Conservation (phyloP, 164 flowering plant genomes). For the Stephania japonica region DNA sequence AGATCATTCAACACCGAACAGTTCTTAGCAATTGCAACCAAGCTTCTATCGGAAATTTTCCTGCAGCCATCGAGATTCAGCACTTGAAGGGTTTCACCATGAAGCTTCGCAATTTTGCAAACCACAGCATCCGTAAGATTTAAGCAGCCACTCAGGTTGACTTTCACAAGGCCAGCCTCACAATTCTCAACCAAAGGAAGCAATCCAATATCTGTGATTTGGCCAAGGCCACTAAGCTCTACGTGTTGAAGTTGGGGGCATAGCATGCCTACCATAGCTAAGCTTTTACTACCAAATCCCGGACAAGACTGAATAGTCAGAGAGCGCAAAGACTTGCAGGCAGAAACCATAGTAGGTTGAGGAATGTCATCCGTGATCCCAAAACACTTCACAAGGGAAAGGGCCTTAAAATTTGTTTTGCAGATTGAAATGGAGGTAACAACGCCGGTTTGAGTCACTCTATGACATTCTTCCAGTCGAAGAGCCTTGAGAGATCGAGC, state of each 20-base stretch:
- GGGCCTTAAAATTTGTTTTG: conserved; percentile 46
- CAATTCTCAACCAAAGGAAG: conserved; percentile 38
- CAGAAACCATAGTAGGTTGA: conserved; percentile 24
- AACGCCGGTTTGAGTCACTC: conserved; percentile 58
- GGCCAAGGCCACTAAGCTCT: conserved; percentile 43
- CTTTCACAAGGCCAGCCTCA: conserved; percentile 46
- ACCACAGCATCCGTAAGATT: conserved; percentile 53
- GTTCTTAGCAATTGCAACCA: conserved; percentile 48
- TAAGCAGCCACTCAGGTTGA: conserved; percentile 47
- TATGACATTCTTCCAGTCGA: conserved; percentile 70
- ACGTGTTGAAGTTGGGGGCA: conserved; percentile 57
- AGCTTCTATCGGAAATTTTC: conserved; percentile 46
- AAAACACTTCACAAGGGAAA: conserved; percentile 52
- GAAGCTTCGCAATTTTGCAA: conserved; percentile 28
- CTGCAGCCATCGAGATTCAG: conserved; percentile 57
- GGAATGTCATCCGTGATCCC: conserved; percentile 43
- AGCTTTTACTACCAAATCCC: conserved; percentile 51
- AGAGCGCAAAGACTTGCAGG: conserved; percentile 47
- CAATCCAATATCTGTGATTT: conserved; percentile 53
- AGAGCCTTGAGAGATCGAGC: conserved; percentile 57
- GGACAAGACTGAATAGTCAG: conserved; percentile 57
- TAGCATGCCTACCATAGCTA: conserved; percentile 48
- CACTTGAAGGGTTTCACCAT: conserved; percentile 52
- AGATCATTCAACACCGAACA: conserved; percentile 54
- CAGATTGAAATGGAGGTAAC: conserved; percentile 41